Base-by-base conservation (phyloP, 768 basidiomycete genomes). In the Pulveroboletus sp. region DNA sequence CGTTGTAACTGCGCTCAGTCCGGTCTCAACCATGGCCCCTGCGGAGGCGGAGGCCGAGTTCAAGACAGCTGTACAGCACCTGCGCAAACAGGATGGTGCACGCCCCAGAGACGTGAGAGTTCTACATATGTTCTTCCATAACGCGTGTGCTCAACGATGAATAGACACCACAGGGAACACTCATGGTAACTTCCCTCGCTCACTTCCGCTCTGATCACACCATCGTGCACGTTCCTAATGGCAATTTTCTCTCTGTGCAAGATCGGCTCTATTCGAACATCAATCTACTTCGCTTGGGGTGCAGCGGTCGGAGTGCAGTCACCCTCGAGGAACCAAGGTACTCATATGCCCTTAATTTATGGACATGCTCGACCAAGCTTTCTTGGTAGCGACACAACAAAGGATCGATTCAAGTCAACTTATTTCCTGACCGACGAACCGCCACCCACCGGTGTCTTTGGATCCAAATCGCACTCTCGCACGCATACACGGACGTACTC, bases 181-280 rank as follows among this genome's bases (percentile, higher is more conserved):
- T 93, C 59, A 82, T 92, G 80, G 80, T 82, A 49, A 93, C 90
- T 26, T 91, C 89, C 10, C 79, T 93, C 26, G 86, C 88, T 39
- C 84, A 88, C 72, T 93, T 93, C 64, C 86, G 86, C 48, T 90
- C 89, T 2, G 89, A 92, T 72, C 88, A 82, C 64, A 87, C 87
- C 49, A 89, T 92, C 53, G 85, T 92, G 30, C 83, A 79, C 51
- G 81, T 93, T 46, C 88, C 88, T 0, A 69, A 75, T 39, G 90
- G 68, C 11, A 74, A 84, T 65, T 87, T 83, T 67, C 73, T 78
- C 17, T 74, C 76, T 35, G 74, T 76, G 30, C 78, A 77, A 53
- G 80, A 86, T 50, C 81, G 80, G 55, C 77, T 93, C 28, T 89
- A 86, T 66, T 76, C 83, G 44, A 93, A 92, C 60, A 88, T 92